A percentile compares a stretch with the other conserved stretches of the same genome.
Evolutionary conservation across 2,329 filamentous ascomycete genomes (phyloP).

Genomic region (Mycosphaerella sp.): DNA sequence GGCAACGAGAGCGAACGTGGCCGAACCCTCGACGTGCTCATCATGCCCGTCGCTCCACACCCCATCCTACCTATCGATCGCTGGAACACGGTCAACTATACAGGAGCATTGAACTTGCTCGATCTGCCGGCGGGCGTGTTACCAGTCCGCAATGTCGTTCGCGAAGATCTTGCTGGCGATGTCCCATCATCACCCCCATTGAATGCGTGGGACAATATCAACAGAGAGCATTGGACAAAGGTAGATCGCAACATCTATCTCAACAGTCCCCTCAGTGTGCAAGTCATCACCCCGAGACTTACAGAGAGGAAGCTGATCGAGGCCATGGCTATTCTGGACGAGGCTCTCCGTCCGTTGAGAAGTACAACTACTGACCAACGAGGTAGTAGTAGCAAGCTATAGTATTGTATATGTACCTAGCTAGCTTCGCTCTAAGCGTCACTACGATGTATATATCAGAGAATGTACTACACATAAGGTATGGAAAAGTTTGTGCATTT

Average conservation of each 20-base stretch:
- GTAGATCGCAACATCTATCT: slow-evolving; percentile 51
- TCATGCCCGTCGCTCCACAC: slow-evolving; percentile 59
- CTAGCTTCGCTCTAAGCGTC: not conserved
- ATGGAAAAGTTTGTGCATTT: no score
- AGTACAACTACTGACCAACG: not conserved
- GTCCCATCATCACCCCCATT: slow-evolving; percentile 37
- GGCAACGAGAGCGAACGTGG: slow-evolving; percentile 12
- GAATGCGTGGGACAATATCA: slow-evolving; percentile 55
- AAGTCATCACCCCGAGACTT: slow-evolving; percentile 51
- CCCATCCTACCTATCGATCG: slow-evolving; percentile 56
- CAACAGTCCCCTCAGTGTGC: slow-evolving; percentile 49
- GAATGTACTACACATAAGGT: not conserved
- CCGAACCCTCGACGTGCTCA: slow-evolving; percentile 50
- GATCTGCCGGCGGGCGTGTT: slow-evolving; percentile 56
- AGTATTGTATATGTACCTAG: no score
- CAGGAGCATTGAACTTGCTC: slow-evolving; percentile 54
- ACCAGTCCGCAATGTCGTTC: slow-evolving; percentile 47
- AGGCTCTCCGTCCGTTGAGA: slow-evolving; percentile 30
- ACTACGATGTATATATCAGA: not conserved
- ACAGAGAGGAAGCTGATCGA: slow-evolving; percentile 49
- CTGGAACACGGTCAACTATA: slow-evolving; percentile 58
- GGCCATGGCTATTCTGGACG: slow-evolving; percentile 50
- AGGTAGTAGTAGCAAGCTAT: not conserved
- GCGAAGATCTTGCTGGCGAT: slow-evolving; percentile 47
- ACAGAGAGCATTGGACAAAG: slow-evolving; percentile 52